phyloP scores from a whole-genome alignment of 352 stramenopile genomes.

The Phytophthora pini region DNA sequence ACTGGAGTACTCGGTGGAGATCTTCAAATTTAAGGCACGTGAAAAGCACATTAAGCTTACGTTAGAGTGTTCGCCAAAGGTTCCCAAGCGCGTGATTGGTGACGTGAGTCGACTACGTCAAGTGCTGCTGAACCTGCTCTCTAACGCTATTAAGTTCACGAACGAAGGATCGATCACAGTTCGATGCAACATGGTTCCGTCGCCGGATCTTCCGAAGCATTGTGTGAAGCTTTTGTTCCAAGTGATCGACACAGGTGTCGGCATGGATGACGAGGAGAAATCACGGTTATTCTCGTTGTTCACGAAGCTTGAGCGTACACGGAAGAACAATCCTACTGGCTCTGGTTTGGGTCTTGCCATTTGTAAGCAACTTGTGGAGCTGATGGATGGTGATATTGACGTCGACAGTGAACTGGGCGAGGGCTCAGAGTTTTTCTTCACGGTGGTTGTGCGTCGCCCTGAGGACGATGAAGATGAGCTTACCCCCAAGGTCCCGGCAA shows the following conservation, averaged over 20 bases:
- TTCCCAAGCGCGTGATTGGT: slow-evolving; percentile 64
- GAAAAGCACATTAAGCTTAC: slow-evolving; percentile 87
- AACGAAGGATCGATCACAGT: slow-evolving; percentile 75
- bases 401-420: slow-evolving; percentile 72
- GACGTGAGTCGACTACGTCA: slow-evolving; percentile 74
- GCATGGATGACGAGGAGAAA: slow-evolving; percentile 73
- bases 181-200: slow-evolving; percentile 62
- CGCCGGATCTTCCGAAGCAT: slow-evolving; percentile 56
- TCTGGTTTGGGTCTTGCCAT: slow-evolving; percentile 75
- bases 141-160: slow-evolving; percentile 85
- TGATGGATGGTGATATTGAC: slow-evolving; percentile 76
- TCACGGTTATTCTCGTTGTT: slow-evolving; percentile 70
- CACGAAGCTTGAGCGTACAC: slow-evolving; percentile 68
- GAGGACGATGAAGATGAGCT: slow-evolving; percentile 61
- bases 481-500: slow-evolving; percentile 50
- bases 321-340: slow-evolving; percentile 74
- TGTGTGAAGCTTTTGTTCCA: slow-evolving; percentile 74
- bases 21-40: slow-evolving; percentile 83
- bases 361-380: slow-evolving; percentile 76
- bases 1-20: slow-evolving; percentile 82
- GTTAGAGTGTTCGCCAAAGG: slow-evolving; percentile 55
- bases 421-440: slow-evolving; percentile 78
- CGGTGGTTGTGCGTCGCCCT: slow-evolving; percentile 53
- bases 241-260: slow-evolving; percentile 74
- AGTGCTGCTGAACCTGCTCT: slow-evolving; percentile 77